Evolutionary conservation across 2,329 filamentous ascomycete genomes (phyloP).

Genomic region (Cercospora beticola): DNA sequence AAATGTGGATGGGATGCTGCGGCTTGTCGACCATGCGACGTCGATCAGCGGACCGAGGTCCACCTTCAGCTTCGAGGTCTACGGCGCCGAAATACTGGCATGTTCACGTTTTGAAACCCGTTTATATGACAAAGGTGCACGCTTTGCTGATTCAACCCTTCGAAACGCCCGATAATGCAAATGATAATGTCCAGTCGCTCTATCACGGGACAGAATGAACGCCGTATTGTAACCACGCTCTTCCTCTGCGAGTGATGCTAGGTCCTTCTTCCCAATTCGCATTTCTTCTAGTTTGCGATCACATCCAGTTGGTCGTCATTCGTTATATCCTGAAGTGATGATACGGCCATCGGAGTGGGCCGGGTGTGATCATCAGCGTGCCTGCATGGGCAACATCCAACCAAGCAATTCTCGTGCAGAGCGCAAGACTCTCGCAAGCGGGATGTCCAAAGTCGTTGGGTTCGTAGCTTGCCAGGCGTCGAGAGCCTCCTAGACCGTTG

Average conservation of each 20-base stretch:
- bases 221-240: background rate
- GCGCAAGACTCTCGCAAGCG: background rate
- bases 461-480: background rate
- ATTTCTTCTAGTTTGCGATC: background rate
- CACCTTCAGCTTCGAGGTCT: background rate
- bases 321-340: background rate
- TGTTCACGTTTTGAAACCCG: background rate
- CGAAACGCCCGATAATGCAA: background rate
- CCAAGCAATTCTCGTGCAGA: background rate
- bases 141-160: background rate
- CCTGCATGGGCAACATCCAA: background rate
- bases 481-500: conserved; percentile 48
- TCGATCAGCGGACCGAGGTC: conserved; percentile 18
- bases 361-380: background rate
- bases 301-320: background rate
- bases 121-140: background rate
- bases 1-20: background rate
- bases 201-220: background rate
- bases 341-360: background rate
- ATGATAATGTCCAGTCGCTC: background rate
- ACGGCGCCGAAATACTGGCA: conserved; percentile 6
- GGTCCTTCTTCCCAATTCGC: background rate
- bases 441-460: background rate
- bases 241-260: background rate
- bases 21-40: conserved; percentile 10